Evolutionary conservation across 1,284 basidiomycete genomes (phyloP).

Genomic region (Boletus calvinii): DNA sequence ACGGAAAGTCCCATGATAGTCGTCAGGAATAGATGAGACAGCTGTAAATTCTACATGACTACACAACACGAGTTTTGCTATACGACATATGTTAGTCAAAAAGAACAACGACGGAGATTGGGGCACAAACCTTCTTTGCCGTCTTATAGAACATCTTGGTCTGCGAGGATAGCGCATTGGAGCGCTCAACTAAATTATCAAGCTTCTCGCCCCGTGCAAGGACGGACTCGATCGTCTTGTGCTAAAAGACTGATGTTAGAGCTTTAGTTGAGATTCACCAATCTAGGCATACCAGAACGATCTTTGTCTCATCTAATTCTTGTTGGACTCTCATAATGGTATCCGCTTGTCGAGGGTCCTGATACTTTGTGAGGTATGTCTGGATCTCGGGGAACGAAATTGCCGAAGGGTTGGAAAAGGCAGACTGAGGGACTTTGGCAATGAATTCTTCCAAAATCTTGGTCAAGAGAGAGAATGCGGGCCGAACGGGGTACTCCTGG

Average conservation of each 20-base stretch:
- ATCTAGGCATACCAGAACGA: constrained; percentile 67
- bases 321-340: constrained; percentile 98
- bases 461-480: constrained; percentile 93
- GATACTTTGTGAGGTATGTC: constrained; percentile 89
- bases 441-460: constrained; percentile 95
- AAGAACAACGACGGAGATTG: not conserved
- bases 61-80: constrained; percentile 65
- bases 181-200: constrained; percentile 95
- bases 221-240: constrained; percentile 99
- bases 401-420: constrained; percentile 59
- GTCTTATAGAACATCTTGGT: constrained; percentile 97
- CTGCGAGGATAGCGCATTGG: constrained; percentile 86
- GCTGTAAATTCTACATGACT: constrained; percentile 43
- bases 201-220: constrained; percentile 96
- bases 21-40: constrained; percentile 14
- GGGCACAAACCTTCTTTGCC: constrained; percentile 75
- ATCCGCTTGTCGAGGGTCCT: constrained; percentile 97
- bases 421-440: constrained; percentile 70
- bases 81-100: constrained; percentile 7
- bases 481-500: constrained; percentile 94
- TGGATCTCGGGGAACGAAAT: constrained; percentile 75
- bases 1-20: constrained; percentile 22
- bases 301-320: constrained; percentile 99
- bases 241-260: constrained; percentile 48
- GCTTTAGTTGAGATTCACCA: not conserved